Conservation (phyloP, 306 rosid species). For the Arachis hypogaea region DNA sequence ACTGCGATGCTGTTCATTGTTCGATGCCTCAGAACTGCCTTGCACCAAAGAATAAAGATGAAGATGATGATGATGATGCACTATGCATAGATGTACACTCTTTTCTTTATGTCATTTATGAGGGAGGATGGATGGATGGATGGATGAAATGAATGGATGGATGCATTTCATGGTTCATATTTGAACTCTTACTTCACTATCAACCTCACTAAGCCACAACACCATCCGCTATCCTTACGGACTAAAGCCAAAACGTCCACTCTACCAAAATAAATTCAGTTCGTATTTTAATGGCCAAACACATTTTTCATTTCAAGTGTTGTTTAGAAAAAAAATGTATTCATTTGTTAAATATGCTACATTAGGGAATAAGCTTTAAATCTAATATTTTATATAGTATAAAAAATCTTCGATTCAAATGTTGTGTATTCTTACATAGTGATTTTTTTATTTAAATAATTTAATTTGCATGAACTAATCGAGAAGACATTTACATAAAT, state of each 20-base stretch:
- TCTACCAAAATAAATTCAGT: neutral
- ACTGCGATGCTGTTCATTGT: constrained; percentile 34
- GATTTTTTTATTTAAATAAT: too few relatives aligned
- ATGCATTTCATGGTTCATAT: neutral
- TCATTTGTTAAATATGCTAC: too few relatives aligned
- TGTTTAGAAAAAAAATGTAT: neutral
- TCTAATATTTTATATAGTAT: too few relatives aligned
- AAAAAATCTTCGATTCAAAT: too few relatives aligned
- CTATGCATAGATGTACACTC: constrained; percentile 24
- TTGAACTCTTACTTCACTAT: neutral
- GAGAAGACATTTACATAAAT: too few relatives aligned
- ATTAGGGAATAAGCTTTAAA: too few relatives aligned
- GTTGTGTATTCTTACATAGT: too few relatives aligned
- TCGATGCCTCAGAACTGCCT: constrained; percentile 55
- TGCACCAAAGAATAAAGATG: constrained; percentile 53
- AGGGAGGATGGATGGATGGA: constrained; percentile 6
- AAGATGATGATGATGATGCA: neutral
- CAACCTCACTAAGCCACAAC: neutral
- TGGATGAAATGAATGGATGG: too few relatives aligned
- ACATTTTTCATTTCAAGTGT: neutral
- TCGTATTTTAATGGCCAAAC: neutral
- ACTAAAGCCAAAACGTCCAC: neutral
- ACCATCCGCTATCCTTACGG: constrained; percentile 18
- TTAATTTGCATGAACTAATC: too few relatives aligned
- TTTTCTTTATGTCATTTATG: neutral